Evolutionary conservation across 768 basidiomycete species (phyloP), one percentile per base, ranked within the genome.

Genomic region (Botryobasidium botryosum): DNA sequence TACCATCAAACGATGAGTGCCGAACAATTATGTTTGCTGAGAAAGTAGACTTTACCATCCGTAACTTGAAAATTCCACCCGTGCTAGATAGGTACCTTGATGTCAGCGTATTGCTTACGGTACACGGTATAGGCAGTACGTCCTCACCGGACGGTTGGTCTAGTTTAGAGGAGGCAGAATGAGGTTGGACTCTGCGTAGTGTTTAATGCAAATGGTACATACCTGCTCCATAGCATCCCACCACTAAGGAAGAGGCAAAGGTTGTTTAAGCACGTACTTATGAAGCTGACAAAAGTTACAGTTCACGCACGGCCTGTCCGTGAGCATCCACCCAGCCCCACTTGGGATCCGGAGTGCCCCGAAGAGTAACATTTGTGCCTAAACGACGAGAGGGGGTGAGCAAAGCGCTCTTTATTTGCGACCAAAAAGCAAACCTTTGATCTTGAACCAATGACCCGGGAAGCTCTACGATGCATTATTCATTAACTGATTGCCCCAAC

Each of bases 321-420:
- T 77, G 68, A 2, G 62, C 70, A 50, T 76, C 68, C 0, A 78
- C 66, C 74, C 74, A 77, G n/a, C 75, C 75, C 71, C 71, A 72
- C 3, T 70, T 47, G 0, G 71, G 68, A 48, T 77, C 69, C 8
- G 55, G 59, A 18, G 69, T 68, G 0, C 77, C 73, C 23, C 70
- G 61, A 5, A 79, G 55, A 7, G 73, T 76, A 35, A 77, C 70
- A 44, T 76, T 76, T 32, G 55, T 67, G 3, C 76, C 73, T 10
- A 69, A 13, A 24, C 7, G 3, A n/a, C n/a, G n/a, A n/a, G n/a
- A n/a, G 23, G 21, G 6, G 7, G n/a, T 44, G 21, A 20, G 20
- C 21, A 21, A 27, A 4, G 26, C 13, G 35, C 20, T 38, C 32
- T 32, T 46, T 43, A 50, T 13, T 43, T 33, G 7, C 36, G 27